A percentile compares a stretch with the other conserved stretches of the same genome.
These are phyloP conservation scores for Aspergillus steynii DNA, from an alignment of 495 filamentous ascomycete species.

Conservation along the genomic window DNA sequence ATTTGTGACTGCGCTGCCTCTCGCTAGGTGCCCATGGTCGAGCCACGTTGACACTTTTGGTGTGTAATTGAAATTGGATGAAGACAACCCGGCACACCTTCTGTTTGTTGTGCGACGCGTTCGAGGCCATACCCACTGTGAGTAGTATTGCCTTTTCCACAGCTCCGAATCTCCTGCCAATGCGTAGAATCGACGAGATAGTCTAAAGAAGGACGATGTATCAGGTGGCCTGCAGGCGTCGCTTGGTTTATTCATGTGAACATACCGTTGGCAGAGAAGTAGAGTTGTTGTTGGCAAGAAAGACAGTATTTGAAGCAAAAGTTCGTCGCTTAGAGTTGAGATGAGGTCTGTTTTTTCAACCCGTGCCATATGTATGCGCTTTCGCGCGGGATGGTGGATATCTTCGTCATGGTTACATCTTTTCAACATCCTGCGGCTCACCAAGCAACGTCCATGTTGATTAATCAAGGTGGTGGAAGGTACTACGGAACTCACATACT, in stretches of 20 bases:
- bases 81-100: conserved; percentile 43
- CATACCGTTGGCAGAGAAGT: conserved; percentile 64
- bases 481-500: not conserved
- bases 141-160: conserved; percentile 90
- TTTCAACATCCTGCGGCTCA: conserved; percentile 46
- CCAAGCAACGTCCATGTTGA: not conserved
- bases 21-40: conserved; percentile 63
- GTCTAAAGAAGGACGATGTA: conserved; percentile 37
- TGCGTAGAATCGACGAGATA: conserved; percentile 76
- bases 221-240: conserved; percentile 1
- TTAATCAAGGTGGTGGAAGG: not conserved
- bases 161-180: conserved; percentile 81
- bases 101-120: conserved; percentile 73
- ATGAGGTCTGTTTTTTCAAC: conserved; percentile 39
- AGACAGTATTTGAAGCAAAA: conserved; percentile 82
- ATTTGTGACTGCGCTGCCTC: conserved; percentile 53
- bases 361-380: conserved; percentile 38
- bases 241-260: not conserved
- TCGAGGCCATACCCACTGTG: conserved; percentile 83
- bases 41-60: conserved; percentile 80
- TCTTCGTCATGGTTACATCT: conserved; percentile 30
- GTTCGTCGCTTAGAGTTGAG: conserved; percentile 78
- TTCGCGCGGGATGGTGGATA: conserved; percentile 22
- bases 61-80: conserved; percentile 59
- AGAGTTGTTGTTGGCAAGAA: conserved; percentile 70